Base-by-base conservation (phyloP, 768 basidiomycete genomes). In the Candolleomyces efflorescens region DNA sequence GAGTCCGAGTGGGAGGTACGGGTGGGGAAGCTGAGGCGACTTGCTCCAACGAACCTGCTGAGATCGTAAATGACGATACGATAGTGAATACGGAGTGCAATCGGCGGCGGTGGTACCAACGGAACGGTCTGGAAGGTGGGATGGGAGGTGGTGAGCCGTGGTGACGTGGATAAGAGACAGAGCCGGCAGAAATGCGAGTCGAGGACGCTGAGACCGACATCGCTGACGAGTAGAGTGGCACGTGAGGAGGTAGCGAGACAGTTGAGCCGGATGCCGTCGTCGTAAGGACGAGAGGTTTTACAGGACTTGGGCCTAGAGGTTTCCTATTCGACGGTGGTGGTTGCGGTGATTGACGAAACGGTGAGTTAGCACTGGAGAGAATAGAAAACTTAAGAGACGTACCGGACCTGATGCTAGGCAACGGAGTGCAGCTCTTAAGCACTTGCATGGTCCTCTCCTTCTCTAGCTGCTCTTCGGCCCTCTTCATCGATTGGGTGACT, bases 361-460 rank as follows among this genome's bases (percentile, higher is more conserved):
- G 23, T 32, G 32, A 32, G 11, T 43, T 5, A 20, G 41, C 3
- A 9, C 3, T 13, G 24, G n/a, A n/a, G n/a, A n/a, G n/a, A n/a
- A n/a, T n/a, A 55, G 23, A 37, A 23, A 5, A 23, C 18, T 32
- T 24, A 9, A 24, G 32, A 54, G 9, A 11, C 11, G 24, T 13
- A 41, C 43, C 32, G 11, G n/a, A 24, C 63, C 49, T 67, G 68
- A 71, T 65, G 68, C 64, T 65, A 62, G 68, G 69, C 71, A 32
- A 68, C 63, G 49, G 67, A 65, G 77, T 73, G 39, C 83, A 83
- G 61, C 85, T 86, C 69, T 86, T 87, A 26, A 92, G 75, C 11
- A 92, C 84, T 67, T 85, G 82, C 59, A 90, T 73, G 20, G 90
- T 80, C 10, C 89, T 76, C 65, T 87, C 86, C 61, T 82, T 81